A percentile compares a stretch with the other conserved stretches of the same genome.
These are phyloP conservation scores for Daldinia decipiens DNA, from an alignment of 495 filamentous ascomycete genomes.

Conservation along the genomic window DNA sequence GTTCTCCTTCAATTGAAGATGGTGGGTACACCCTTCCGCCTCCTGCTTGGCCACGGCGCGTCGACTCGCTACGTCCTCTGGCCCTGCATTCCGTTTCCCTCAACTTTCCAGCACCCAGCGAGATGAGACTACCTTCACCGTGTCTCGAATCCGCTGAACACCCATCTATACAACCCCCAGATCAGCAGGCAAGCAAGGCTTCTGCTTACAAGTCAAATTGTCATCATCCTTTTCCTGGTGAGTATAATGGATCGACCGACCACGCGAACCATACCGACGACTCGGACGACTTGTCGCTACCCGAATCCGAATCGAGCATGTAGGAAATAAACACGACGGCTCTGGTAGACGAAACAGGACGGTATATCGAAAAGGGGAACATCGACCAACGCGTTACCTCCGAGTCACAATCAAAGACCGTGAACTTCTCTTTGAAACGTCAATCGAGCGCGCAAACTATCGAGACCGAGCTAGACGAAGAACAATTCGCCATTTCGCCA, in stretches of 20 bases:
- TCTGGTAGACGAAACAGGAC: constrained; percentile 26
- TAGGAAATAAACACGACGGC: constrained; percentile 27
- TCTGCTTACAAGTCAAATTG: constrained; percentile 45
- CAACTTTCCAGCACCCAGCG: constrained; percentile 42
- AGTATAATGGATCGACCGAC: constrained; percentile 57
- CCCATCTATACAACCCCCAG: constrained; percentile 53
- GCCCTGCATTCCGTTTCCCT: constrained; percentile 38
- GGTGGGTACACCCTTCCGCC: constrained; percentile 72
- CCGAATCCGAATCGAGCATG: constrained; percentile 26
- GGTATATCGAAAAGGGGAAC: constrained; percentile 6
- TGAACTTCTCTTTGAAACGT: constrained; percentile 22
- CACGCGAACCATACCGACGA: constrained; percentile 41
- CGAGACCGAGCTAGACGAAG: constrained; percentile 13
- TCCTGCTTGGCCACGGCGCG: constrained; percentile 52
- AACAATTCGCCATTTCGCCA: constrained; percentile 30
- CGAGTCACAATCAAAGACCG: constrained; percentile 18
- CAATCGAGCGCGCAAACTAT: not conserved
- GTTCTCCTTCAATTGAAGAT: constrained; percentile 97
- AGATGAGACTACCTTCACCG: constrained; percentile 64
- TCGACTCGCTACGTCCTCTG: constrained; percentile 54
- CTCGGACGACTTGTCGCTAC: constrained; percentile 37
- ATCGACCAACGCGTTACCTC: constrained; percentile 18
- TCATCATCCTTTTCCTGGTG: constrained; percentile 71
- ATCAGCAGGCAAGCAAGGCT: constrained; percentile 53
- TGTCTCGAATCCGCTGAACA: constrained; percentile 61